Conservation (phyloP, 2,329 filamentous ascomycete species). For the Hypoxylon sp. region DNA sequence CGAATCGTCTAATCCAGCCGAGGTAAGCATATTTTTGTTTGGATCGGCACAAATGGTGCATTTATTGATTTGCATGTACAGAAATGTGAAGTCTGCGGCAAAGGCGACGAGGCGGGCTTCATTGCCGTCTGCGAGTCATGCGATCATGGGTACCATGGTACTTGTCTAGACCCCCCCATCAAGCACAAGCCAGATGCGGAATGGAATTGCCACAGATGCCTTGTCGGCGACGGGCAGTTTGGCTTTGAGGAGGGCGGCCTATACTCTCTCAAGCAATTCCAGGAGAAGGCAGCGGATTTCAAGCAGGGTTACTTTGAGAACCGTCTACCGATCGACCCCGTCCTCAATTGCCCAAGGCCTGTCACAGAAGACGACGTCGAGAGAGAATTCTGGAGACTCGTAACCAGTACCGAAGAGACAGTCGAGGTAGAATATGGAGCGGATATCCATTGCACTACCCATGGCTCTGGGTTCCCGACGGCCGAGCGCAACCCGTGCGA, state of each 20-base stretch:
- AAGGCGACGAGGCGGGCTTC: conserved; percentile 77
- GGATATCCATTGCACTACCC: conserved; percentile 97
- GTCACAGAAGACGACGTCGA: conserved; percentile 97
- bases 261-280: conserved; percentile 95
- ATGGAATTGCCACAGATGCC: conserved; percentile 95
- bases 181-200: conserved; percentile 84
- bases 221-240: conserved; percentile 96
- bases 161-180: conserved; percentile 89
- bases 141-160: conserved; percentile 87
- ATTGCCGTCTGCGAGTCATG: conserved; percentile 92
- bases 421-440: conserved; percentile 98
- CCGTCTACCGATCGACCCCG: conserved; percentile 89
- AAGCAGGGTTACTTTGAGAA: conserved; percentile 94
- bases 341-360: conserved; percentile 82
- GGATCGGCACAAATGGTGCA: neutral
- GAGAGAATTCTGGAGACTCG: conserved; percentile 95
- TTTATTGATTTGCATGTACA: conserved; percentile 55
- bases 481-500: conserved; percentile 91
- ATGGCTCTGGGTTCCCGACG: conserved; percentile 96
- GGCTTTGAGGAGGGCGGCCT: conserved; percentile 97
- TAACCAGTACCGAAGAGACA: conserved; percentile 93
- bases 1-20: conserved; percentile 62
- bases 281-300: conserved; percentile 95
- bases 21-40: conserved; percentile 54
- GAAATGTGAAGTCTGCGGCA: conserved; percentile 90